Evolutionary conservation across 805 yeast species (phyloP).

Genomic region (Candida takata): DNA sequence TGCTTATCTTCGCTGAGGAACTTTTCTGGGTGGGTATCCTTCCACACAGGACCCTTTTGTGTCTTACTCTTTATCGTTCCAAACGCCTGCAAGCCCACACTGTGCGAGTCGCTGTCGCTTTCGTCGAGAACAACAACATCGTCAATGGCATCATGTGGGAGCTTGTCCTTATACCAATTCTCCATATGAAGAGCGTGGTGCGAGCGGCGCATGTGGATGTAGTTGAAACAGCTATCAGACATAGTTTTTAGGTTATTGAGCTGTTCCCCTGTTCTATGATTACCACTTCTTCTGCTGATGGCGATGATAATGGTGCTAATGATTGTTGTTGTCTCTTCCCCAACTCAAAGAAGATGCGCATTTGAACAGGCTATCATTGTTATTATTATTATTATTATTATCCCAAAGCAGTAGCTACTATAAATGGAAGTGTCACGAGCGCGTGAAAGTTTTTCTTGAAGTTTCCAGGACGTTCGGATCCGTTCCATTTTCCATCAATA

Average conservation of each 20-base stretch:
- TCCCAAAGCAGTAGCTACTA: too few species aligned
- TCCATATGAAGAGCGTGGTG: slow-evolving; percentile 28
- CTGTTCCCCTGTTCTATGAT: not conserved
- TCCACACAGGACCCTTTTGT: slow-evolving; percentile 20
- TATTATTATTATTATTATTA: too few species aligned
- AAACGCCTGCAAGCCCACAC: slow-evolving; percentile 16
- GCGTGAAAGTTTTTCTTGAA: too few species aligned
- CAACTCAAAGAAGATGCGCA: too few species aligned
- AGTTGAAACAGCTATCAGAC: slow-evolving; percentile 2
- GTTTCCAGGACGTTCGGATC: too few species aligned
- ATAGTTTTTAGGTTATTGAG: not conserved
- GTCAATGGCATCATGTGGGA: slow-evolving; percentile 24
- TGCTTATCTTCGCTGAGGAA: slow-evolving; percentile 18
- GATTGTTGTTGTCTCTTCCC: too few species aligned
- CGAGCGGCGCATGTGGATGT: slow-evolving; percentile 20
- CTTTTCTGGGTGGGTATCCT: slow-evolving; percentile 21
- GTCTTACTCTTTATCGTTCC: slow-evolving; percentile 19
- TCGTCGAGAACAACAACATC: slow-evolving; percentile 13
- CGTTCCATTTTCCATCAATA: not conserved
- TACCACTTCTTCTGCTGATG: too few species aligned
- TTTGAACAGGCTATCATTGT: too few species aligned
- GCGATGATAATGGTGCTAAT: too few species aligned
- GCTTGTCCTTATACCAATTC: slow-evolving; percentile 24
- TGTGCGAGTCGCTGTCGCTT: slow-evolving; percentile 4
- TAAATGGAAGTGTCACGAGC: too few species aligned